phyloP scores from a whole-genome alignment of 768 basidiomycete species.

The Podaxis mareebaensis region DNA sequence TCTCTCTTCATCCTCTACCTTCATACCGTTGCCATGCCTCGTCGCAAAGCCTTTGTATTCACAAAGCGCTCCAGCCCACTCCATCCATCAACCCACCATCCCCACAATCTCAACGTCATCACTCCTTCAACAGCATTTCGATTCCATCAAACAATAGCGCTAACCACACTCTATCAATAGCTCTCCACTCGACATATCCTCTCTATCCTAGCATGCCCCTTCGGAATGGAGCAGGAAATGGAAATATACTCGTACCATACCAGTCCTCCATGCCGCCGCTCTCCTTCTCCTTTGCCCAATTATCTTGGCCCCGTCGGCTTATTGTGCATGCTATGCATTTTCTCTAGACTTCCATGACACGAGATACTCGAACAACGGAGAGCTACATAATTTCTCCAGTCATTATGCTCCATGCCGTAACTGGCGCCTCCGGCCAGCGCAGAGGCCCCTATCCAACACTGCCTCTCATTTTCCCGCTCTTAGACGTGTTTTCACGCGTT shows the following conservation, averaged over 20 bases:
- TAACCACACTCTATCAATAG: neutral
- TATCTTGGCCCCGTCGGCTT: neutral
- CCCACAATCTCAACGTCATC: neutral
- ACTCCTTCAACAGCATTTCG: neutral
- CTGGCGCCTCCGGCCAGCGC: slow-evolving; percentile 26
- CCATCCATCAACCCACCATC: neutral
- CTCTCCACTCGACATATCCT: neutral
- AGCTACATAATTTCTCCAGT: neutral
- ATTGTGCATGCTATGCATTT: neutral
- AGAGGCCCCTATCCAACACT: slow-evolving; percentile 24
- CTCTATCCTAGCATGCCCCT: neutral
- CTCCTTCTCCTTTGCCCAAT: neutral
- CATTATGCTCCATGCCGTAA: neutral
- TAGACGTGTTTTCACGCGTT: slow-evolving; percentile 1
- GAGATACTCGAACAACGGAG: neutral
- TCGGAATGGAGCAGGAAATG: neutral
- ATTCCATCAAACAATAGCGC: neutral
- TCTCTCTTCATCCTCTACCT: slow-evolving; percentile 17
- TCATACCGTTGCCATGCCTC: slow-evolving; percentile 4
- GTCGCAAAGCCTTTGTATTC: neutral
- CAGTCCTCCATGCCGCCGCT: neutral
- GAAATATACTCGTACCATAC: neutral
- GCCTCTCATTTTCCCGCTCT: neutral
- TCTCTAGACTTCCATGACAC: neutral
- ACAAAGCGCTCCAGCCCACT: neutral